Evolutionary conservation across 1,284 basidiomycete species (phyloP), one percentile per base, ranked within the genome.

Genomic region (Microbotryomycetes sp.): DNA sequence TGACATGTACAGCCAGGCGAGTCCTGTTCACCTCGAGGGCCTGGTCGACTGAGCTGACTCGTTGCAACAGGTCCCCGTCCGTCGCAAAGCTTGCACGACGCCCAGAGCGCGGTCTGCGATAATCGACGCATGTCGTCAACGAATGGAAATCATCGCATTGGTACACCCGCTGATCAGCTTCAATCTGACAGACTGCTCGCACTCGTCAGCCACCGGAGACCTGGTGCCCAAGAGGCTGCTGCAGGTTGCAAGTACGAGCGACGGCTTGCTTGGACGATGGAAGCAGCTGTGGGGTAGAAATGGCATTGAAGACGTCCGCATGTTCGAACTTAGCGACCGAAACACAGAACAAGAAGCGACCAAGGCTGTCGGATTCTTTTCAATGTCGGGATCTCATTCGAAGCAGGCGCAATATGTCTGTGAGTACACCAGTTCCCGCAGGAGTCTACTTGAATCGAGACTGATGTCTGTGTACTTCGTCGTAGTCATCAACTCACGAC

Each of bases 1-100:
- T 23, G 92, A 94, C 72, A 84, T 87, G 4, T 96, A 92, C 74
- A 87, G 86, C 72, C 89, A 87, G 71, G 89, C 89, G 66, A 51
- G 83, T 76, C 19, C 56, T 50, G 26, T 51, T 14, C 6, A 15
- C 25, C 16, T 1, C 3, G 6, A 1, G 9, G 9, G 52, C 26
- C 16, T 9, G 7, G 47, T 47, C 50, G n/a, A 6, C 29, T 19
- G 49, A 28, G 31, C 36, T 55, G 54, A 47, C 42, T 0, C 23
- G 4, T 6, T 3, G 2, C 0, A 16, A 19, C 72, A 89, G 88
- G 81, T 89, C 52, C 89, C 89, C 46, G 83, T 92, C 62, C 84
- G 71, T 15, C 68, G 70, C 4, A 70, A 61, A 31, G 54, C 70
- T 1, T 68, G 69, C 45, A 25, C 63, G 7, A 60, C 54, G 19